Evolutionary conservation across 306 rosid species (phyloP).

Genomic region (Gleditsia sinensis): DNA sequence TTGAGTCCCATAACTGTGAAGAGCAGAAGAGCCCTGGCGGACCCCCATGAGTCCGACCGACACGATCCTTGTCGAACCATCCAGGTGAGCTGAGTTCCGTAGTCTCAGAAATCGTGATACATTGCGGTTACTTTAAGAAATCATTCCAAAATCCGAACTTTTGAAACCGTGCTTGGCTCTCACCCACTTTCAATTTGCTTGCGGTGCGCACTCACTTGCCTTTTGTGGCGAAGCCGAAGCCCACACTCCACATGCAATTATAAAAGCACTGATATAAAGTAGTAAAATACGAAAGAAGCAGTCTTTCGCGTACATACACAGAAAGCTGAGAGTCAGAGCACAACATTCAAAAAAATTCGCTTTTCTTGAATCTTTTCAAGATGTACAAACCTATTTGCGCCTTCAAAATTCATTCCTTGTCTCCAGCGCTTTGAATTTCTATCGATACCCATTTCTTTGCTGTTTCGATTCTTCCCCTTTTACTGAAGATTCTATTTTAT

Average conservation of each 20-base stretch:
- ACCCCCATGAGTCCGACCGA: conserved; percentile 20
- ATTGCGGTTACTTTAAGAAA: conserved; percentile 41
- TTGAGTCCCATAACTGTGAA: neutral
- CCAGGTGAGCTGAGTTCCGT: conserved; percentile 23
- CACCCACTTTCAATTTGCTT: conserved; percentile 39
- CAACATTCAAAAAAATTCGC: conserved; percentile 54
- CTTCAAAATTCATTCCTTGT: conserved; percentile 49
- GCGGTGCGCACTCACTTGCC: conserved; percentile 32
- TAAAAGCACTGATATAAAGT: conserved; percentile 34
- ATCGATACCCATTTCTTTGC: conserved; percentile 25
- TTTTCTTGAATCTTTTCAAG: conserved; percentile 33
- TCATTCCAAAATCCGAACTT: conserved; percentile 19
- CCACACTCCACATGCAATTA: conserved; percentile 39
- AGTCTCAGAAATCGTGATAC: neutral
- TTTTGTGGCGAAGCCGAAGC: conserved; percentile 29
- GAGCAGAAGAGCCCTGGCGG: neutral
- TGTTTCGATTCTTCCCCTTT: conserved; percentile 31
- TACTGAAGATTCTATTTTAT: conserved; percentile 22
- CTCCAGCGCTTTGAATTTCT: conserved; percentile 27
- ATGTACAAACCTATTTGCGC: conserved; percentile 1
- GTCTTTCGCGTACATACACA: conserved; percentile 33
- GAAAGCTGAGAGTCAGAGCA: conserved; percentile 40
- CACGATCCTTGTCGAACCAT: conserved; percentile 14
- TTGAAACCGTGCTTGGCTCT: conserved; percentile 6
- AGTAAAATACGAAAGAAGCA: conserved; percentile 21